These are phyloP conservation scores for Candida pini DNA, from an alignment of 805 yeast species.

Conservation along the genomic window DNA sequence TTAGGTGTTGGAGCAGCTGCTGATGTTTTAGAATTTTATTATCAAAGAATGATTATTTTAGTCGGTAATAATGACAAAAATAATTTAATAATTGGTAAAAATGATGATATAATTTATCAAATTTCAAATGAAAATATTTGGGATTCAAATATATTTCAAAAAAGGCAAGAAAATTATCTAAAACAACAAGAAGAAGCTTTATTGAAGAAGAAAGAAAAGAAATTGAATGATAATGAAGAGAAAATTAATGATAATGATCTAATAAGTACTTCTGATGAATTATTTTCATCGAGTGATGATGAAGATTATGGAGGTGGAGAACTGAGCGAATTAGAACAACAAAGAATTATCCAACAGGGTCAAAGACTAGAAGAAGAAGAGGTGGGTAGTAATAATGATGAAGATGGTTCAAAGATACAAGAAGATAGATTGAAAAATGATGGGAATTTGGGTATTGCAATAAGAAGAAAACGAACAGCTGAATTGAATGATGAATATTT, in stretches of 20 bases:
- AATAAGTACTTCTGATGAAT: slow-evolving; percentile 3
- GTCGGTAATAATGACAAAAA: slow-evolving; percentile 33
- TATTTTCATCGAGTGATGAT: slow-evolving; percentile 2
- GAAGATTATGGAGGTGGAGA: neutral
- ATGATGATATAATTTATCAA: slow-evolving; percentile 21
- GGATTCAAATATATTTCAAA: no score
- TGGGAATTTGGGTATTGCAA: neutral
- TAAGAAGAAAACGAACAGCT: slow-evolving; percentile 13
- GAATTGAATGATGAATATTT: slow-evolving; percentile 11
- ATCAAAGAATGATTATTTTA: slow-evolving; percentile 41
- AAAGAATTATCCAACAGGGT: no score
- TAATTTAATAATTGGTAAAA: slow-evolving; percentile 21
- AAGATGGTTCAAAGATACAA: neutral
- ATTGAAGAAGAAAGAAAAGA: neutral
- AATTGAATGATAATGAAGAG: neutral
- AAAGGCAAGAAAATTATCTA: no score
- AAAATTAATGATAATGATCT: slow-evolving; percentile 2
- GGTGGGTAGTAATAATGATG: neutral
- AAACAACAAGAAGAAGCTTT: slow-evolving; percentile 1
- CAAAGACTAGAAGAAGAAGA: no score
- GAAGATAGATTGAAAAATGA: neutral
- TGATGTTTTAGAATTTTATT: slow-evolving; percentile 42
- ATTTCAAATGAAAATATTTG: slow-evolving; percentile 6
- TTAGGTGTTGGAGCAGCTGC: slow-evolving; percentile 29
- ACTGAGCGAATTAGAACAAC: no score